phyloP scores from a whole-genome alignment of 164 flowering plant species.

The Vitis riparia region DNA sequence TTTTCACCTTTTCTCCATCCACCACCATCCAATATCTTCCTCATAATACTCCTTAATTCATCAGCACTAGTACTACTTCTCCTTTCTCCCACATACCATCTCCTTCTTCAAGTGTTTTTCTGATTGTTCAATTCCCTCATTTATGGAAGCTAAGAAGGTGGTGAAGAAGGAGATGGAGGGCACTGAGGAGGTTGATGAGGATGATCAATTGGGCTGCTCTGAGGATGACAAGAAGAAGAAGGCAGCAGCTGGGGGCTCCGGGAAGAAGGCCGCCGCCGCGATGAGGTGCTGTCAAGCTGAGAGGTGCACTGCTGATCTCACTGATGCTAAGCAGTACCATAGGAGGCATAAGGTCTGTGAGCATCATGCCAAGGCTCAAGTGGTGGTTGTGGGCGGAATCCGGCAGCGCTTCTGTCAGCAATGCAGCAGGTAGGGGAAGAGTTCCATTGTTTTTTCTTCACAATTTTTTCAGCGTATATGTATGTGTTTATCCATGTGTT shows the following conservation, averaged over 20 bases:
- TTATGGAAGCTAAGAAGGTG: neutral
- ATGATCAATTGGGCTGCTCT: neutral
- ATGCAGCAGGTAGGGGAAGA: constrained; percentile 45
- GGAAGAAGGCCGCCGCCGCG: constrained; percentile 4
- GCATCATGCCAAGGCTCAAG: constrained; percentile 48
- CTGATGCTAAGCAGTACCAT: constrained; percentile 49
- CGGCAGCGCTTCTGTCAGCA: constrained; percentile 59
- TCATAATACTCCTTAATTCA: too few relatives aligned
- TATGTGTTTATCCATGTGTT: neutral
- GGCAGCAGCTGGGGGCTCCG: constrained; percentile 2
- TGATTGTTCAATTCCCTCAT: neutral
- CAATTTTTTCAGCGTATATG: neutral
- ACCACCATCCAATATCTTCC: neutral
- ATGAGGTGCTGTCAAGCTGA: constrained; percentile 52
- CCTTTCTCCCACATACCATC: too few relatives aligned
- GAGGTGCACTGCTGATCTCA: constrained; percentile 43
- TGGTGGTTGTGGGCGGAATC: constrained; percentile 44
- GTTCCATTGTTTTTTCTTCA: neutral
- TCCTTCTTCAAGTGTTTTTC: neutral
- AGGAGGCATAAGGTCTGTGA: constrained; percentile 59
- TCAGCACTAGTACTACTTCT: neutral
- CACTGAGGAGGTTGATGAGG: constrained; percentile 5
- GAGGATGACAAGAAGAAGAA: constrained; percentile 18
- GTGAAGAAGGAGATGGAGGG: constrained; percentile 2
- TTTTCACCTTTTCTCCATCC: neutral